Evolutionary conservation across 768 basidiomycete species (phyloP), one percentile per base, ranked within the genome.

Genomic region (Hygrocybe punicea): DNA sequence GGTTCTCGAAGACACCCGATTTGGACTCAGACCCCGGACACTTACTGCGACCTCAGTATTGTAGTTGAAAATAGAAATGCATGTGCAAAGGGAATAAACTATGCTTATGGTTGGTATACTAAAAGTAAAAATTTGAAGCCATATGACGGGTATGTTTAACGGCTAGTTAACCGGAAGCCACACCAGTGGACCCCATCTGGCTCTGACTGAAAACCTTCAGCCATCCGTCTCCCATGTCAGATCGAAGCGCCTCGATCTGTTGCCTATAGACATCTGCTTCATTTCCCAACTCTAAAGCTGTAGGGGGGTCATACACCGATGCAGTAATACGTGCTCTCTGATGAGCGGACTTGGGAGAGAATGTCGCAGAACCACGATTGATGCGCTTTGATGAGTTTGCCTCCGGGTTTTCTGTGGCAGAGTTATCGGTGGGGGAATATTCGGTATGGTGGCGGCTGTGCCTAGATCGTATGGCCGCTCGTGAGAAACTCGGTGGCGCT

Each of bases 141-240:
- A 25, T 4, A 6, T 19, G n/a, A 6, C 5, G n/a, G 14, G 33
- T n/a, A 50, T 19, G n/a, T n/a, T n/a, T n/a, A n/a, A 19, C 9
- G n/a, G 34, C 9, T 3, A n/a, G 21, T 35, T 19, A 45, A 9
- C 39, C 53, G 10, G 44, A 46, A 21, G 53, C 44, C 1, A 55
- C 29, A 11, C 53, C 53, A 29, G 53, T 55, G 5, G 29, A 53
- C 62, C 60, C 64, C 52, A 65, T 56, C 54, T 70, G 64, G 39
- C 84, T 84, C 74, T 89, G 86, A 58, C 83, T 89, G 64, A 89
- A 85, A 34, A 93, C 90, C 69, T 87, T 89, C 65, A 95, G 65
- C 91, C 91, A 95, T 9, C 85, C 84, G 21, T 94, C 93, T 2
- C 93, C 93, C 79, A 94, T 92, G 65, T 95, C 93, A 58, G 83